phyloP scores from a whole-genome alignment of 2,329 filamentous ascomycete species.

The Plectosphaerella plurivora region DNA sequence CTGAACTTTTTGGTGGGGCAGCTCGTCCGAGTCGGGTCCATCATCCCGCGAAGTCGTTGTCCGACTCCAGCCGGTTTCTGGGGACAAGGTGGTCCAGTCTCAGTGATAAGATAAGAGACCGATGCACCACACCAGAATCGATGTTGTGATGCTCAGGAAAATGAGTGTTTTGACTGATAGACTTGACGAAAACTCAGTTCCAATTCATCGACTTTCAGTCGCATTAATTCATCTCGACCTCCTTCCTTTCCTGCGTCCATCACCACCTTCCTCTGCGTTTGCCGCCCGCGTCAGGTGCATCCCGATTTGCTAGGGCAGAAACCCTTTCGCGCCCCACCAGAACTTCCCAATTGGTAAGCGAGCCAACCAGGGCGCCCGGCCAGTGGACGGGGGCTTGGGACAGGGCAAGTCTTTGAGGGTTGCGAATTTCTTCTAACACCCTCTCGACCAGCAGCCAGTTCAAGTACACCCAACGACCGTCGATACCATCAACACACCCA shows the following conservation, averaged over 20 bases:
- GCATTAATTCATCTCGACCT: neutral
- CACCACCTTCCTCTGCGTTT: neutral
- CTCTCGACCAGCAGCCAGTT: constrained; percentile 24
- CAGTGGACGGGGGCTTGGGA: constrained; percentile 6
- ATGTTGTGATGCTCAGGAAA: constrained; percentile 14
- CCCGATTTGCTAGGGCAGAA: constrained; percentile 29
- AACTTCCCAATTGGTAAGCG: constrained; percentile 36
- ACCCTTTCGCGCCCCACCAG: constrained; percentile 20
- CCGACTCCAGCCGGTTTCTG: too few species aligned
- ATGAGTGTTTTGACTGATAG: constrained; percentile 29
- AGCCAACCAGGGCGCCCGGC: constrained; percentile 29
- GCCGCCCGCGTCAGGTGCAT: neutral
- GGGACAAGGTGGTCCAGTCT: neutral
- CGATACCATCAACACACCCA: constrained; percentile 50
- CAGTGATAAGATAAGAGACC: neutral
- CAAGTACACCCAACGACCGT: constrained; percentile 44
- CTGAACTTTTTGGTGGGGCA: too few species aligned
- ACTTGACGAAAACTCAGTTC: constrained; percentile 1
- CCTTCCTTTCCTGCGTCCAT: neutral
- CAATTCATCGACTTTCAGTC: neutral
- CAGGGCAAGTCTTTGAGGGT: constrained; percentile 33
- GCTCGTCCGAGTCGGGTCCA: too few species aligned
- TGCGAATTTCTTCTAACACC: constrained; percentile 37
- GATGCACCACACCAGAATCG: constrained; percentile 20
- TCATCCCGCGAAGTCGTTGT: too few species aligned